These are phyloP conservation scores for Sporisorium scitamineum DNA, from an alignment of 1,284 basidiomycete species.

Conservation along the genomic window DNA sequence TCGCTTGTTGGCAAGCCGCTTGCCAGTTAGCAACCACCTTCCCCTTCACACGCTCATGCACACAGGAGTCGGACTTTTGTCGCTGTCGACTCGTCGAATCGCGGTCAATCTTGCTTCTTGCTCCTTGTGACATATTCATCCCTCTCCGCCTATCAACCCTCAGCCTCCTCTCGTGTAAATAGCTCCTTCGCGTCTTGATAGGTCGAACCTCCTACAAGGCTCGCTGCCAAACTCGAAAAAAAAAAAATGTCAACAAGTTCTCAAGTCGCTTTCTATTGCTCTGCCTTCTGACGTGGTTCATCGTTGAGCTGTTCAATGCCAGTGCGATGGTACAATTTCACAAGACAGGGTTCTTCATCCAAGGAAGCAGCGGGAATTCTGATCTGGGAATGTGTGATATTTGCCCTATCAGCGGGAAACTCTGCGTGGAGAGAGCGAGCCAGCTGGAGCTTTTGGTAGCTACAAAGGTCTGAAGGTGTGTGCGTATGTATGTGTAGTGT, in stretches of 20 bases:
- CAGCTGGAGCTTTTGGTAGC: constrained; percentile 31
- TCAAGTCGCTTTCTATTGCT: background rate
- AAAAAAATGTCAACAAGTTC: background rate
- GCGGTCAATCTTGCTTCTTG: background rate
- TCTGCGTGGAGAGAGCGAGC: constrained; percentile 1
- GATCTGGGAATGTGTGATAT: constrained; percentile 33
- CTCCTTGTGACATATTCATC: background rate
- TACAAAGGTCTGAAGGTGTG: constrained; percentile 26
- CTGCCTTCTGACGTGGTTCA: too few species aligned
- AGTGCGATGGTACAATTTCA: too few species aligned
- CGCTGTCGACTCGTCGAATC: background rate
- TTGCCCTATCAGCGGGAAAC: constrained; percentile 8
- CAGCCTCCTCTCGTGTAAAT: background rate
- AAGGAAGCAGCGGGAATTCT: too few species aligned
- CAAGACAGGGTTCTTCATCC: too few species aligned
- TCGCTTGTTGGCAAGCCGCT: background rate
- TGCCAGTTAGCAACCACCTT: background rate
- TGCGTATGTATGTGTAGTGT: constrained; percentile 8
- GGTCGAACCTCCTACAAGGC: background rate
- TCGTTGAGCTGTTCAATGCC: too few species aligned
- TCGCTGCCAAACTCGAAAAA: background rate
- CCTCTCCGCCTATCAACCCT: background rate
- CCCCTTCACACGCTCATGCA: background rate
- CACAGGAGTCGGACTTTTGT: background rate
- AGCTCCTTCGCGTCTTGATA: background rate